phyloP scores from a whole-genome alignment of 2,329 filamentous ascomycete genomes.

The Trichophyton mentagrophytes region DNA sequence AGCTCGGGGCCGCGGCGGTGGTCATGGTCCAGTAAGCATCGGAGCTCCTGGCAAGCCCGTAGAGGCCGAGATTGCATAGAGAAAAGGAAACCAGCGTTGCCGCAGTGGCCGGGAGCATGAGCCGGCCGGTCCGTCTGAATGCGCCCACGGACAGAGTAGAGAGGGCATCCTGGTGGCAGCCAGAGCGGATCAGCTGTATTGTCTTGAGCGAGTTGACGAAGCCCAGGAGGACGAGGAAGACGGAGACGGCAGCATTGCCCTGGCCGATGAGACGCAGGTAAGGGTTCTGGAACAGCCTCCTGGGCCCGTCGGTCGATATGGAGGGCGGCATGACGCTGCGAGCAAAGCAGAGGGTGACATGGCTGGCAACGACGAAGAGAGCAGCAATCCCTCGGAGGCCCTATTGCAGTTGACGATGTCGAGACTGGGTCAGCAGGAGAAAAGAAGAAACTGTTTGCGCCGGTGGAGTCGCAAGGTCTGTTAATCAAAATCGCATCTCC shows the following conservation, averaged over 20 bases:
- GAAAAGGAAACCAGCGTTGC: constrained; percentile 46
- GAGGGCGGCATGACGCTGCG: constrained; percentile 39
- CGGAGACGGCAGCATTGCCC: constrained; percentile 52
- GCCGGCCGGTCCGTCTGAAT: constrained; percentile 45
- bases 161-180: constrained; percentile 43
- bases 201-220: constrained; percentile 53
- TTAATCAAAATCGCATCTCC: background rate
- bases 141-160: constrained; percentile 44
- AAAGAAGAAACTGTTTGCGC: too few species aligned
- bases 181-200: constrained; percentile 42
- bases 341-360: constrained; percentile 42
- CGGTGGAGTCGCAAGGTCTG: background rate
- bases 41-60: constrained; percentile 42
- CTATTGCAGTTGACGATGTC: constrained; percentile 20
- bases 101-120: constrained; percentile 45
- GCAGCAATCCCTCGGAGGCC: constrained; percentile 46
- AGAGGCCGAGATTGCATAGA: constrained; percentile 44
- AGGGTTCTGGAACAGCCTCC: constrained; percentile 45
- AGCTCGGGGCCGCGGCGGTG: constrained; percentile 35
- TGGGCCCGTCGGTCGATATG: constrained; percentile 32
- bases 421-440: background rate
- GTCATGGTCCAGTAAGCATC: constrained; percentile 48
- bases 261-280: constrained; percentile 48
- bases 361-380: constrained; percentile 43
- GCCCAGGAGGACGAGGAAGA: constrained; percentile 53